phyloP scores from a whole-genome alignment of 2,329 filamentous ascomycete genomes.

The Magnaporthiopsis rhizophila region DNA sequence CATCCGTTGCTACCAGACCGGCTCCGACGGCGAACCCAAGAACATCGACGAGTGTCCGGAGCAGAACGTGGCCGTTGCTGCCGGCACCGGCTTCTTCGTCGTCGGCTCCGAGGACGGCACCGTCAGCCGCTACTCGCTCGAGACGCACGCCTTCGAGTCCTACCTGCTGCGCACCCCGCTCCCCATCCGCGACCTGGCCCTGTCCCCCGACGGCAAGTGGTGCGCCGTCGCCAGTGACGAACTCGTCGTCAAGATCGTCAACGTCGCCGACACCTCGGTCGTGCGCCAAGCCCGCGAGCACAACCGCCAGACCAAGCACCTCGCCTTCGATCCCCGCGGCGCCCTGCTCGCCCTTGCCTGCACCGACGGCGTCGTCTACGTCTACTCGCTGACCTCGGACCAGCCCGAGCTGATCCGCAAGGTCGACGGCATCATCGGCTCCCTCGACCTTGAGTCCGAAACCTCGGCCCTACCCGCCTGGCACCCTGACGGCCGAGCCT shows the following conservation, averaged over 20 bases:
- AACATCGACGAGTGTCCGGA: constrained; percentile 90
- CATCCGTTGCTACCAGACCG: constrained; percentile 85
- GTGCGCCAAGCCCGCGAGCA: constrained; percentile 79
- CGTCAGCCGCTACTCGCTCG: constrained; percentile 87
- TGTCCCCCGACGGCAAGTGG: constrained; percentile 78
- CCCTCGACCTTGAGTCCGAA: constrained; percentile 69
- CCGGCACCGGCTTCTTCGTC: constrained; percentile 74
- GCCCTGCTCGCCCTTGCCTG: constrained; percentile 72
- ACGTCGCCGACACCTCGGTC: constrained; percentile 66
- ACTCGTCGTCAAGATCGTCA: constrained; percentile 81
- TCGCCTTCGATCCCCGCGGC: constrained; percentile 78
- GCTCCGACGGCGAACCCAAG: constrained; percentile 82
- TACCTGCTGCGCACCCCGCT: constrained; percentile 79
- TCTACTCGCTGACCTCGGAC: constrained; percentile 75
- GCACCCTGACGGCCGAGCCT: constrained; percentile 92
- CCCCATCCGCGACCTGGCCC: constrained; percentile 75
- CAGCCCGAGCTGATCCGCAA: constrained; percentile 75
- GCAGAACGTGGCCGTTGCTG: constrained; percentile 71
- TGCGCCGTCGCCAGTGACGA: constrained; percentile 96
- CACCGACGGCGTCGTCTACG: constrained; percentile 80
- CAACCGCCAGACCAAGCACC: constrained; percentile 78
- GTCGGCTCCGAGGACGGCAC: constrained; percentile 90
- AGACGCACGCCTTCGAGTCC: constrained; percentile 65
- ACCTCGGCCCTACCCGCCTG: constrained; percentile 68
- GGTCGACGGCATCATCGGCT: constrained; percentile 77